A percentile compares a stretch with the other conserved stretches of the same genome.
Evolutionary conservation across 371 early-diverging fungal species (phyloP).

Genomic region (Smittium culicis): DNA sequence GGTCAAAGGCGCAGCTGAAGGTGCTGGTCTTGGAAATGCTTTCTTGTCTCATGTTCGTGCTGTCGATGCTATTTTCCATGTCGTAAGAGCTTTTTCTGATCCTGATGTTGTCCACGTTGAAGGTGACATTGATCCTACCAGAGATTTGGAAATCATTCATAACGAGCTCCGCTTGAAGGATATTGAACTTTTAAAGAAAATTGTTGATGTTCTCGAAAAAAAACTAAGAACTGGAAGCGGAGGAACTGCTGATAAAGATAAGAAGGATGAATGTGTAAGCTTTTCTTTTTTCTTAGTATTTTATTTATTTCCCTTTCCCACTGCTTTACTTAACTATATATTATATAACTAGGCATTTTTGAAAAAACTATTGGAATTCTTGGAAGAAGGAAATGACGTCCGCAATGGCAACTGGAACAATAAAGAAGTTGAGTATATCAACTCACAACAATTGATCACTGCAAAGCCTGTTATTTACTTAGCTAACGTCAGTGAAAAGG

Average conservation of each 20-base stretch:
- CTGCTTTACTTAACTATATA: background rate
- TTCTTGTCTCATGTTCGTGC: conserved; percentile 95
- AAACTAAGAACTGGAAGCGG: conserved; percentile 53
- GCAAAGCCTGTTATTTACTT: conserved; percentile 97
- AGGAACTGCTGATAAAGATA: conserved; percentile 73
- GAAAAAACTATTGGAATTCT: conserved; percentile 55
- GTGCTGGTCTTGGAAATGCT: conserved; percentile 94
- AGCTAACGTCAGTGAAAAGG: conserved; percentile 82
- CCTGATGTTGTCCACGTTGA: conserved; percentile 92
- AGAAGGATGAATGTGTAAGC: conserved; percentile 65
- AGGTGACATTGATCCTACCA: conserved; percentile 82
- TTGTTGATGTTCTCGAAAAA: conserved; percentile 42
- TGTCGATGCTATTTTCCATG: conserved; percentile 97
- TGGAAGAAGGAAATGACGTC: conserved; percentile 66
- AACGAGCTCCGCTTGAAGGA: conserved; percentile 94
- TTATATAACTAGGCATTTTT: conserved; percentile 30
- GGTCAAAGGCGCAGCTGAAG: conserved; percentile 85
- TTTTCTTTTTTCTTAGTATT: too few species aligned
- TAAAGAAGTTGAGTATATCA: conserved; percentile 87
- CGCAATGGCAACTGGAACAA: conserved; percentile 80
- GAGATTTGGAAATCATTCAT: conserved; percentile 94
- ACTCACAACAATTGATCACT: conserved; percentile 79
- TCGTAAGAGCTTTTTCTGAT: conserved; percentile 82
- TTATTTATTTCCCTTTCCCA: background rate
- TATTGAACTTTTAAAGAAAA: conserved; percentile 66